Base-by-base conservation (phyloP, 805 yeast genomes). In the Zygoascus tannicola region DNA sequence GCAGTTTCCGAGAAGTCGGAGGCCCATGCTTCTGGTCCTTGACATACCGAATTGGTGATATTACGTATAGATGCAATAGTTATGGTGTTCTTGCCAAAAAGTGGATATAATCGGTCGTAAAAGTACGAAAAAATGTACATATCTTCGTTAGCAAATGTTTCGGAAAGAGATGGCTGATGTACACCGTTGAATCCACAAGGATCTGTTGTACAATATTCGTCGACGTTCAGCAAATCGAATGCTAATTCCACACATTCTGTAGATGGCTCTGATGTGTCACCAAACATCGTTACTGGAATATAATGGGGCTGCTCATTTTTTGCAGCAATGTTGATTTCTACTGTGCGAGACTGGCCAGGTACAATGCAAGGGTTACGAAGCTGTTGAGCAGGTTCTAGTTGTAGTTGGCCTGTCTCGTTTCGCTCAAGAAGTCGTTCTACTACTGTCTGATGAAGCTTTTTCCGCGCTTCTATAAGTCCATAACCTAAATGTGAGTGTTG, bases 101-200 rank as follows among this genome's bases (percentile, higher is more conserved):
- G 71, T 38, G 97, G 96, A 59, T 75, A 78, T 23, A 96, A 82
- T 60, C 94, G 76, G 65, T 90, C 98, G 67, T 86, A 92, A 67
- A 90, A 90, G 70, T 78, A 92, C 5, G 97, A 88, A 66, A 92
- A 86, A 34, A 90, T 78, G 63, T 71, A 92, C 75, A 90, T 73
- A 57, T 90, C 97, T 22, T 76, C 63, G 44, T 69, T 70, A 44
- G 77, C 72, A 73, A 90, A 90, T n/a, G 94, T 79, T 49, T 72
- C 75, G 37, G 76, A 78, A 55, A 90, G 69, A 4, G 94, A 82
- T 10, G 98, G 98, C 67, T 92, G 97, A 64, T 92, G 92, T 40
- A 87, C 82, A 59, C 97, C 97, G 59, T 88, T 86, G 73, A 90
- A 88, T 1, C 96, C 84, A 65, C 98, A 90, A 43, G 97, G 92